phyloP scores from a whole-genome alignment of 177 flowering plant species.

The Vitis hybrid region DNA sequence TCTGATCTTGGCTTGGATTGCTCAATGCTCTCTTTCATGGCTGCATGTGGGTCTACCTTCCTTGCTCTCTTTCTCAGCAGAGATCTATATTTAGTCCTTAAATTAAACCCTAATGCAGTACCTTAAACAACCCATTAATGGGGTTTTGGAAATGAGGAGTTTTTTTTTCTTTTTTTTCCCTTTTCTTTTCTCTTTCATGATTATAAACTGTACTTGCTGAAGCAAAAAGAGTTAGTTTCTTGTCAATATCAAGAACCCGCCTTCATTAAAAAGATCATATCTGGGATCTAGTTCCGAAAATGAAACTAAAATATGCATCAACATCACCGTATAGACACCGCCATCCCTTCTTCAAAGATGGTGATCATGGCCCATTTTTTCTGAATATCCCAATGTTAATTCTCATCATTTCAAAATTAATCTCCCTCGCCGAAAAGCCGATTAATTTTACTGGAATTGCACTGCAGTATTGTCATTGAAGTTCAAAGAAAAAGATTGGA shows the following conservation, averaged over 20 bases:
- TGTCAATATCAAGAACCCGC: conserved; percentile 37
- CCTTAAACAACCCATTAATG: background rate
- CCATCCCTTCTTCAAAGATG: conserved; percentile 1
- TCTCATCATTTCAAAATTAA: too few relatives aligned
- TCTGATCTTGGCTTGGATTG: conserved; percentile 14
- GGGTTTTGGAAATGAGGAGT: background rate
- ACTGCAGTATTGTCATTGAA: conserved; percentile 2
- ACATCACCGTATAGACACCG: conserved; percentile 28
- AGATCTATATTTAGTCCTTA: background rate
- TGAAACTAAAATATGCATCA: conserved; percentile 11
- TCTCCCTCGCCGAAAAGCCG: background rate
- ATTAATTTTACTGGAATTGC: background rate
- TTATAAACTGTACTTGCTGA: conserved; percentile 1
- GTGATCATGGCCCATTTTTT: too few relatives aligned
- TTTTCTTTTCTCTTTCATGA: too few relatives aligned
- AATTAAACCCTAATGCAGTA: background rate
- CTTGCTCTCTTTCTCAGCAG: too few relatives aligned
- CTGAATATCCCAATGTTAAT: too few relatives aligned
- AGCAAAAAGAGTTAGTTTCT: conserved; percentile 33
- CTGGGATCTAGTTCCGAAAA: conserved; percentile 24
- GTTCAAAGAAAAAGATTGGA: conserved; percentile 20
- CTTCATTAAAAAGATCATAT: conserved; percentile 13
- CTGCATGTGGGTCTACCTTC: conserved; percentile 20
- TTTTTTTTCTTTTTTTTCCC: too few relatives aligned
- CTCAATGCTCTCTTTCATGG: conserved; percentile 3